Evolutionary conservation across 148 eudicot species (phyloP), one percentile per base, ranked within the genome.

Genomic region (Amaranthus cruentus): DNA sequence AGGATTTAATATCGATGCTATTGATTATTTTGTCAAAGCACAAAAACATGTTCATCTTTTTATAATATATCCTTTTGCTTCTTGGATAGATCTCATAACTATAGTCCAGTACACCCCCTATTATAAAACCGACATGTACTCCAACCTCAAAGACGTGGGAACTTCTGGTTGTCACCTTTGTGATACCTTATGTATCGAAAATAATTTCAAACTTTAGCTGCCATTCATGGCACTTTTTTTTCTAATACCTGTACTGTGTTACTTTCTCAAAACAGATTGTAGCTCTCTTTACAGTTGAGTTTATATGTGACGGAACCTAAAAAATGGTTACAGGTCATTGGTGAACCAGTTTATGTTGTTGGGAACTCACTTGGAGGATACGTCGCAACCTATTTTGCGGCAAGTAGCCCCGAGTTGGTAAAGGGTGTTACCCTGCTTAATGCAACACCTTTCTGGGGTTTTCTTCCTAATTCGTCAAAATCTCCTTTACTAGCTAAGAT

Each of bases 361-460:
- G 98, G 98, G 6, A 95, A 95, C 84, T 95, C 98, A 65, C 97
- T 95, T 66, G 98, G 98, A 70, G 98, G 98, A 76, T 95, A 75
- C 84, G 89, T 91, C 48, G 97, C 98, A 11, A 87, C 92, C 69
- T 88, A 90, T 84, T 80, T 95, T 82, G 97, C 96, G 65, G 96
- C 98, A 61, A 69, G 73, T 73, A 75, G 86, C 62, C 93, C 97
- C 18, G 75, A 91, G 55, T 73, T 90, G 77, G 98, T 95, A 79
- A 95, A 90, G 80, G 97, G 97, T 53, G 83, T 95, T 62, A 91
- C 97, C 12, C 87, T 95, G 68, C 90, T 95, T 42, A 95, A 95
- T 75, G 97, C 98, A 68, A 91, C 98, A 56, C 98, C 97, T 55
- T 91, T 95, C 80, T 95, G 98, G 98, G 98, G 96, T 12, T 85